Conservation (phyloP, 768 basidiomycete species). For the Tricholoma sp. region DNA sequence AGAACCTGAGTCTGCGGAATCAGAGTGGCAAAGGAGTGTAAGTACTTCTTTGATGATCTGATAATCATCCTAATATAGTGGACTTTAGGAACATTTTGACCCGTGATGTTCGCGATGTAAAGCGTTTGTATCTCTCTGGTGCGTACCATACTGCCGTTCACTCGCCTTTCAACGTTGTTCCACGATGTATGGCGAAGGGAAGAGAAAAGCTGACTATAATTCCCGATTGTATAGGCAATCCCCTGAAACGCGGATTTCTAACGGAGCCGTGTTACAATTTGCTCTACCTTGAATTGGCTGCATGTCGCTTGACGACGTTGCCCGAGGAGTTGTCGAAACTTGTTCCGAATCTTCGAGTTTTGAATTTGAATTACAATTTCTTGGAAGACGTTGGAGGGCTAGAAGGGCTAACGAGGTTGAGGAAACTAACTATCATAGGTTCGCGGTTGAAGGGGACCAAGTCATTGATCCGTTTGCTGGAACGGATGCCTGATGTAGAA, state of each 20-base stretch:
- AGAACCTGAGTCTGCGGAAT: constrained; percentile 89
- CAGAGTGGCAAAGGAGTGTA: constrained; percentile 74
- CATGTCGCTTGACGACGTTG: constrained; percentile 70
- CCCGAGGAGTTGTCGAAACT: constrained; percentile 62
- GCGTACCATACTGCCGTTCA: constrained; percentile 24
- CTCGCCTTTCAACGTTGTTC: constrained; percentile 8
- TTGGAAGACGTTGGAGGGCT: constrained; percentile 67
- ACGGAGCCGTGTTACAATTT: constrained; percentile 82
- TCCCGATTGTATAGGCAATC: constrained; percentile 76
- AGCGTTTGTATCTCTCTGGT: constrained; percentile 94
- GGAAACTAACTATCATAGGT: constrained; percentile 85
- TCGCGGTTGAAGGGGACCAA: constrained; percentile 72
- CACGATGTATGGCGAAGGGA: constrained; percentile 3
- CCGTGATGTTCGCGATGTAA: constrained; percentile 85
- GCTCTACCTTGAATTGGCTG: constrained; percentile 88
- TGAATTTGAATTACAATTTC: constrained; percentile 98
- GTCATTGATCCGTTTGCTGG: constrained; percentile 65
- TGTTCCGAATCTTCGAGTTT: constrained; percentile 79
- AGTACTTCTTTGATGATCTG: constrained; percentile 34
- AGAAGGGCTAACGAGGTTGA: constrained; percentile 66
- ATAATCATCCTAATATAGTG: constrained; percentile 14
- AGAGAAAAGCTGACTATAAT: constrained; percentile 8
- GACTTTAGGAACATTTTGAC: constrained; percentile 37
- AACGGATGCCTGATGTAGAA: constrained; percentile 74
- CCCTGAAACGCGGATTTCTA: constrained; percentile 55